Evolutionary conservation across 1,139 yeast species (phyloP), one percentile per base, ranked within the genome.

Genomic region (Protomyces gravidus): DNA sequence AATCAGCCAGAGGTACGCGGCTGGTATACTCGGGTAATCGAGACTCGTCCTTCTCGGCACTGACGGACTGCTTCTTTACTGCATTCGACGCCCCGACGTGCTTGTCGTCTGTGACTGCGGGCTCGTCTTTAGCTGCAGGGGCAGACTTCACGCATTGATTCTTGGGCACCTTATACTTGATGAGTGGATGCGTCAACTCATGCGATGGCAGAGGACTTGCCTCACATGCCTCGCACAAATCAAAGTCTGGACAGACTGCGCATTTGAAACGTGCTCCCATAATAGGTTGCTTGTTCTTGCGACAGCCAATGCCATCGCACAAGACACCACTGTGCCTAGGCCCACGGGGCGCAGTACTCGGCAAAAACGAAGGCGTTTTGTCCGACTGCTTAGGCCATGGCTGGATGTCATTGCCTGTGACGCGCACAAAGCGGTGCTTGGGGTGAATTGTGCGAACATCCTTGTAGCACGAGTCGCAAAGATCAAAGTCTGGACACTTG

Each of bases 191-290:
- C 6, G 42, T 9, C 6, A 26, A 6, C 17, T 62, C 64, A 50
- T 70, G 73, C 25, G 52, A 57, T 17, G 61, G 59, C 21, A 27
- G 53, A 7, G 69, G 69, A 45, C 61, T 47, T 13, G 67, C 65
- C 63, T 77, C 78, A 67, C 85, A 82, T 9, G 66, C 63, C 30
- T 71, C 74, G 68, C 86, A 81, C 61, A 81, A 72, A 65, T 81
- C 85, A 65, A 70, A 77, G 64, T 81, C 78, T 1, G 67, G 63
- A 65, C 86, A 81, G 19, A 76, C 73, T 56, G 76, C 70, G 67
- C 86, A 81, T 63, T 75, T 75, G 70, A 73, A 82, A 52, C 85
- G 75, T 23, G 66, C 66, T 1, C 85, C 85, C 27, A 59, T 64
- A 50, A 81, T 73, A 15, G 55, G 46, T 21, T 27, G 25, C 27